phyloP scores from a whole-genome alignment of 192 early-diverging fungal genomes.

The Gamsiella multidivaricata region DNA sequence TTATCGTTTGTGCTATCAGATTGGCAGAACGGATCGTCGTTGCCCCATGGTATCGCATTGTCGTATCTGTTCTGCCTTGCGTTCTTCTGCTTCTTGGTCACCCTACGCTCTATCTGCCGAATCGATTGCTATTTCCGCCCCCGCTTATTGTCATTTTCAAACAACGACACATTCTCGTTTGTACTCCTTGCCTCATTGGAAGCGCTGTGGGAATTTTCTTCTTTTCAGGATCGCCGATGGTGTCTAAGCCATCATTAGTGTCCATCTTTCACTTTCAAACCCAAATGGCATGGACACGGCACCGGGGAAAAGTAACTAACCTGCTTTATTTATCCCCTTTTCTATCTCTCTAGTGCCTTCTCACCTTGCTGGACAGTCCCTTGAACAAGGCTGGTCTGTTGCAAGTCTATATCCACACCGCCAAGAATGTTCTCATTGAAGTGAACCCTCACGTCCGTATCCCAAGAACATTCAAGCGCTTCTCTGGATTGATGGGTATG shows the following conservation, averaged over 20 bases:
- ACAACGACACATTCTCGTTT: slow-evolving; percentile 5
- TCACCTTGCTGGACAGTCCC: slow-evolving; percentile 96
- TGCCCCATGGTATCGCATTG: too few species aligned
- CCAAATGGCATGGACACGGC: too few species aligned
- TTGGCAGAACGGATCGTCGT: too few species aligned
- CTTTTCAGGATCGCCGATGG: background rate
- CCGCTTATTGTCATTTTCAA: slow-evolving; percentile 9
- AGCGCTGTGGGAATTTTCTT: slow-evolving; percentile 16
- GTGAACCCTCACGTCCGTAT: slow-evolving; percentile 98
- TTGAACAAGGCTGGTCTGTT: slow-evolving; percentile 98
- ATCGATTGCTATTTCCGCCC: background rate
- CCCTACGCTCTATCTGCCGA: background rate
- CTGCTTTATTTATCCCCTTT: too few species aligned
- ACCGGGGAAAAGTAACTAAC: too few species aligned
- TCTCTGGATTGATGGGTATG: slow-evolving; percentile 95
- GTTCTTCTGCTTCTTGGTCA: background rate
- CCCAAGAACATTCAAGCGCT: slow-evolving; percentile 99
- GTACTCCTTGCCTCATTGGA: background rate
- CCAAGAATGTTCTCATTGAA: slow-evolving; percentile 95
- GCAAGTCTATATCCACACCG: slow-evolving; percentile 97
- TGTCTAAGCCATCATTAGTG: too few species aligned
- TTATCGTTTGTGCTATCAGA: too few species aligned
- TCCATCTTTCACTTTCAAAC: too few species aligned
- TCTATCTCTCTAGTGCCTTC: slow-evolving; percentile 73
- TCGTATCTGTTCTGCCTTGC: background rate